A percentile compares a stretch with the other conserved stretches of the same genome.
Conservation (phyloP, 331 rosid species). For the Stylosanthes scabra region DNA sequence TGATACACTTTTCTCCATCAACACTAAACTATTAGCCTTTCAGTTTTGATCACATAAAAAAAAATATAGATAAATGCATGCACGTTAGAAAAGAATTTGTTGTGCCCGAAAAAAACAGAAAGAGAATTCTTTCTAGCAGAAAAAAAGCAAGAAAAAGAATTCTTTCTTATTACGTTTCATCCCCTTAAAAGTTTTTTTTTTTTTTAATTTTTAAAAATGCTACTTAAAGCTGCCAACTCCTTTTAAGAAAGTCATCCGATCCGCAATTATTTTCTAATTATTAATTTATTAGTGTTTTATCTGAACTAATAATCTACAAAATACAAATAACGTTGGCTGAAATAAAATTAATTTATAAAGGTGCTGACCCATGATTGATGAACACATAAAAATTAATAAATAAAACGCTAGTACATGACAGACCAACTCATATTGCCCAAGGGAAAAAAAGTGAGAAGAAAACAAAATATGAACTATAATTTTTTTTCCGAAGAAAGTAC, state of each 20-base stretch:
- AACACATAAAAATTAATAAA: neutral
- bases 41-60: neutral
- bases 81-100: neutral
- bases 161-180: neutral
- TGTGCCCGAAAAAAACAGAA: too few relatives aligned
- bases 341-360: neutral
- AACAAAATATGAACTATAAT: constrained; percentile 8
- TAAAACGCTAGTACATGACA: neutral
- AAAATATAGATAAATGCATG: neutral
- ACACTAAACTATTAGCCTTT: constrained; percentile 5
- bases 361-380: too few relatives aligned
- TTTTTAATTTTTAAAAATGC: too few relatives aligned
- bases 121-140: neutral
- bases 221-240: constrained; percentile 27
- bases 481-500: neutral
- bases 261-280: constrained; percentile 30
- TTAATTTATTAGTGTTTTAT: neutral
- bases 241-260: neutral
- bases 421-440: neutral
- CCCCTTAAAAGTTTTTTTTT: too few relatives aligned
- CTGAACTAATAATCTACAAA: too few relatives aligned
- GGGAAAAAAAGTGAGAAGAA: neutral
- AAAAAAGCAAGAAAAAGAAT: neutral
- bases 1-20: neutral
- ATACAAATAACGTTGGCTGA: neutral